Conservation (phyloP, 345 rosid genomes). For the Populus deltoides region DNA sequence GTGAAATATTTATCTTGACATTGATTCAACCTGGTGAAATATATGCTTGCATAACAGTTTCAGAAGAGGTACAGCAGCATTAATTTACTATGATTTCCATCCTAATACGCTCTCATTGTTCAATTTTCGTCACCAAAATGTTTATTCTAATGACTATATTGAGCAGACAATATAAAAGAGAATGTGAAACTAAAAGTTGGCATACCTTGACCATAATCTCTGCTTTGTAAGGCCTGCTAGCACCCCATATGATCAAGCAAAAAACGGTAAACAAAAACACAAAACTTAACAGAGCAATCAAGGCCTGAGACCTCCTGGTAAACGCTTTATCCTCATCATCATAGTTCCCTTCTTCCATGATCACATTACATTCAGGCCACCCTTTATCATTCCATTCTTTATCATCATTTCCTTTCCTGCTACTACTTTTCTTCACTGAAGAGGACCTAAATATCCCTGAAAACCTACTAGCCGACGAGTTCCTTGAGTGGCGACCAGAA, state of each 20-base stretch:
- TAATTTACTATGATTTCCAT: not conserved
- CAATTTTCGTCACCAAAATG: not conserved
- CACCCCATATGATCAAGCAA: slow-evolving; percentile 83
- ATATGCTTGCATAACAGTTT: not conserved
- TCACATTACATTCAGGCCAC: slow-evolving; percentile 72
- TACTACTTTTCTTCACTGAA: slow-evolving; percentile 49
- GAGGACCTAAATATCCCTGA: slow-evolving; percentile 81
- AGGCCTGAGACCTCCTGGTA: slow-evolving; percentile 53
- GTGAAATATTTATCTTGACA: not conserved
- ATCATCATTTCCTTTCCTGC: slow-evolving; percentile 35
- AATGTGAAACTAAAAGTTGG: not conserved
- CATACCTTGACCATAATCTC: slow-evolving; percentile 61
- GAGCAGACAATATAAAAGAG: not conserved
- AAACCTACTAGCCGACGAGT: slow-evolving; percentile 77
- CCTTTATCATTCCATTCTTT: slow-evolving; percentile 61
- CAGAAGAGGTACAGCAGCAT: not conserved
- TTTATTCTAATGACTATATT: not conserved
- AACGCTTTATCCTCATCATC: slow-evolving; percentile 62
- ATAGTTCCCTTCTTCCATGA: slow-evolving; percentile 68
- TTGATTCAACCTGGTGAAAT: not conserved
- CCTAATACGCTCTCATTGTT: not conserved
- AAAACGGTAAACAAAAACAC: slow-evolving; percentile 53
- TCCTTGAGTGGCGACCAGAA: slow-evolving; percentile 74
- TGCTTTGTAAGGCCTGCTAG: slow-evolving; percentile 66
- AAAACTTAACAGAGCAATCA: slow-evolving; percentile 53